Evolutionary conservation across 2,329 filamentous ascomycete species (phyloP).

Genomic region (Scytalidium sp.): DNA sequence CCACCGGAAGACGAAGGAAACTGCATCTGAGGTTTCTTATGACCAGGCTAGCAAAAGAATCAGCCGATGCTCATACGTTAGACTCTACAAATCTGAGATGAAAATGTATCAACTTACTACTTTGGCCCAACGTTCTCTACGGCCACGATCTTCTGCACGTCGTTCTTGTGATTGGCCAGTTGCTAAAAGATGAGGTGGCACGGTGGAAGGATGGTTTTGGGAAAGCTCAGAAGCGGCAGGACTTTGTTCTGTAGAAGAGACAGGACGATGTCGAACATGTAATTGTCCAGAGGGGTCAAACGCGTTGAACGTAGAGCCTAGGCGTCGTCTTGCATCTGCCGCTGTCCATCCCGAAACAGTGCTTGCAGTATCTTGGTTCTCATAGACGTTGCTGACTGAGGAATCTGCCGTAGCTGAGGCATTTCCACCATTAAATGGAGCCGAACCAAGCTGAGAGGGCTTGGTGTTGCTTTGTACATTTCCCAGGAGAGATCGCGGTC

Average conservation of each 20-base stretch:
- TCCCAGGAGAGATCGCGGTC: too few relatives aligned
- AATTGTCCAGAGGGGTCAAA: slow-evolving; percentile 12
- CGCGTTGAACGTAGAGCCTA: slow-evolving; percentile 5
- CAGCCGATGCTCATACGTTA: neutral
- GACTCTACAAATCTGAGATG: neutral
- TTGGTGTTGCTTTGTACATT: neutral
- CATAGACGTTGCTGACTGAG: slow-evolving; percentile 17
- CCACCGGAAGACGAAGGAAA: neutral
- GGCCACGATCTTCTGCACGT: neutral
- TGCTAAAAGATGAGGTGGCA: too few relatives aligned
- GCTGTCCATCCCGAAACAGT: slow-evolving; percentile 6
- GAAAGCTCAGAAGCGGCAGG: neutral
- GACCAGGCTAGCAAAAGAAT: neutral
- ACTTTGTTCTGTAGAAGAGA: neutral
- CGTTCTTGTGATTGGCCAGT: too few relatives aligned
- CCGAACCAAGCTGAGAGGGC: too few relatives aligned
- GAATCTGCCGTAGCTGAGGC: slow-evolving; percentile 1
- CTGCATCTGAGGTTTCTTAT: neutral
- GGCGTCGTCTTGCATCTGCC: slow-evolving; percentile 8
- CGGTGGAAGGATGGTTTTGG: neutral
- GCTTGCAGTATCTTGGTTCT: slow-evolving; percentile 6
- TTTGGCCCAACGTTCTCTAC: slow-evolving; percentile 1
- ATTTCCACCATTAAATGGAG: neutral
- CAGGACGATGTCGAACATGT: slow-evolving; percentile 3
- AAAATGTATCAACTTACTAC: slow-evolving; percentile 1